These are phyloP conservation scores for Amanita fuliginea DNA, from an alignment of 768 basidiomycete species.

Conservation along the genomic window DNA sequence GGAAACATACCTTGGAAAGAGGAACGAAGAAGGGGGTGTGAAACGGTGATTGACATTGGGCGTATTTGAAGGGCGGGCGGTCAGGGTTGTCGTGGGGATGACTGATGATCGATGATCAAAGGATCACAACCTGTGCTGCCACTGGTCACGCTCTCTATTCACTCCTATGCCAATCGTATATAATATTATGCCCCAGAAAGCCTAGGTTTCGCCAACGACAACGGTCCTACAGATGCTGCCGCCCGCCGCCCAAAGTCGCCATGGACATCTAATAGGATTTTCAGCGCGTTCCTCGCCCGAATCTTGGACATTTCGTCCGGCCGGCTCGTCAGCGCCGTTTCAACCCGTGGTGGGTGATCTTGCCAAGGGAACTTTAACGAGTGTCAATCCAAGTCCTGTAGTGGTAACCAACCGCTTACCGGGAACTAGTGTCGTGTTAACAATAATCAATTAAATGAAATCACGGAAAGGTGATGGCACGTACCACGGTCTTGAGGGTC, in stretches of 20 bases:
- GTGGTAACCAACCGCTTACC: constrained; percentile 22
- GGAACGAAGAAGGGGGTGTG: constrained; percentile 27
- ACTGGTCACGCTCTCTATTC: constrained; percentile 3
- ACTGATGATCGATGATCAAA: too few relatives aligned
- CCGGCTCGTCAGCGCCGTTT: constrained; percentile 59
- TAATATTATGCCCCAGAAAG: constrained; percentile 14
- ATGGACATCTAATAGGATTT: constrained; percentile 82
- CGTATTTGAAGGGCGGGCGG: constrained; percentile 23
- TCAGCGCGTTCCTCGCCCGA: constrained; percentile 90
- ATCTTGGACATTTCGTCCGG: constrained; percentile 81
- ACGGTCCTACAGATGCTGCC: constrained; percentile 25
- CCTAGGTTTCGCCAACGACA: constrained; percentile 29
- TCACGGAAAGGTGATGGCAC: constrained; percentile 11
- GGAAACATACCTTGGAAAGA: constrained; percentile 26
- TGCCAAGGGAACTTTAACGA: constrained; percentile 69
- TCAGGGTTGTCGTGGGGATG: constrained; percentile 5
- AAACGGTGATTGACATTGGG: constrained; percentile 10
- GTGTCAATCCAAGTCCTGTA: neutral
- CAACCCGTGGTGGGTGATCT: constrained; percentile 51
- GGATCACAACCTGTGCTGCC: neutral
- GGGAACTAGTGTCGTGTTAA: constrained; percentile 25
- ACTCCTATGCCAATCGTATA: constrained; percentile 5
- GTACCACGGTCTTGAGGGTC: constrained; percentile 33
- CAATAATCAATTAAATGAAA: constrained; percentile 1
- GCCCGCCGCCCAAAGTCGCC: constrained; percentile 74